phyloP scores from a whole-genome alignment of 2,329 filamentous ascomycete species.

The Sporothrix brunneoviolacea region DNA sequence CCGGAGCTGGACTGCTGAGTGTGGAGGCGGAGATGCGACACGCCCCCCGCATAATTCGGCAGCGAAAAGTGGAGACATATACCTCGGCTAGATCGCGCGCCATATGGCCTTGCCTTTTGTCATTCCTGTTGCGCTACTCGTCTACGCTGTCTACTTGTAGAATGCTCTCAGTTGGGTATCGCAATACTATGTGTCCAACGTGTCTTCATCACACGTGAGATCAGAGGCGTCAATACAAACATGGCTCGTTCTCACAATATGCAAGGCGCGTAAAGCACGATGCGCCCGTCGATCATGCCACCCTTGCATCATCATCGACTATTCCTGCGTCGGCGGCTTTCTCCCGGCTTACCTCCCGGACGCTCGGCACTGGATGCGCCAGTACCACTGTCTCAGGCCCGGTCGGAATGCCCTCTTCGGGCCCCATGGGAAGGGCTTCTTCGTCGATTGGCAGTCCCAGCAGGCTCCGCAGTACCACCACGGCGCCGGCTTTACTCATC shows the following conservation, averaged over 20 bases:
- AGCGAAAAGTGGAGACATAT: constrained; percentile 1
- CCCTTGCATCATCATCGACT: too few relatives aligned
- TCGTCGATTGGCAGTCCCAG: constrained; percentile 73
- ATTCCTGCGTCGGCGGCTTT: too few relatives aligned
- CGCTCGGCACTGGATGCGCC: constrained; percentile 56
- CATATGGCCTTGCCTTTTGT: neutral
- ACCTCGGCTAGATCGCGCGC: constrained; percentile 10
- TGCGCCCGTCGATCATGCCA: too few relatives aligned
- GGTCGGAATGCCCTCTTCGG: constrained; percentile 60
- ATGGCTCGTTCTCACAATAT: too few relatives aligned
- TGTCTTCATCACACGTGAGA: too few relatives aligned
- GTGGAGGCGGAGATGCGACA: neutral
- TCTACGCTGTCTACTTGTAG: too few relatives aligned
- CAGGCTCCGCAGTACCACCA: constrained; percentile 71
- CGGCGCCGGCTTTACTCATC: constrained; percentile 85
- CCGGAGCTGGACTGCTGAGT: neutral
- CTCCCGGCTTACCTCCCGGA: too few relatives aligned
- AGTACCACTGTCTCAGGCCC: constrained; percentile 78
- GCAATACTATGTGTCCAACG: too few relatives aligned
- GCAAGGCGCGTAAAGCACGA: too few relatives aligned
- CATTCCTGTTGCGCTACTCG: neutral
- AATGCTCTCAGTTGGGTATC: too few relatives aligned
- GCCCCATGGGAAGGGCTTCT: constrained; percentile 78
- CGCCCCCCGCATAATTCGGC: neutral
- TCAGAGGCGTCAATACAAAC: too few relatives aligned